These are phyloP conservation scores for Stachybotrys echinatus DNA, from an alignment of 2,329 filamentous ascomycete species.

Conservation along the genomic window DNA sequence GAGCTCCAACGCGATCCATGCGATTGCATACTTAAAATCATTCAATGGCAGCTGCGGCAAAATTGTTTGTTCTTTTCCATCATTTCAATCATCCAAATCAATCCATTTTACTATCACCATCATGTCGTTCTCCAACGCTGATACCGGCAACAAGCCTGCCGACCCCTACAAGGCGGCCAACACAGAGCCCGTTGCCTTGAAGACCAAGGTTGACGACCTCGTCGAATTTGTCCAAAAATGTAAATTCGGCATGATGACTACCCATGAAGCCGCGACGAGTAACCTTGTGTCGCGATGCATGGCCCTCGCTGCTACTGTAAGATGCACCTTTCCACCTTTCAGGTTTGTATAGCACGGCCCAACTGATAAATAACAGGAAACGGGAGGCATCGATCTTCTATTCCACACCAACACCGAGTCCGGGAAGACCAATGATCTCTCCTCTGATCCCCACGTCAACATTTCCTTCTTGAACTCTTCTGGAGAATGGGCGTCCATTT, in stretches of 20 bases:
- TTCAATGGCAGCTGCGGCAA: background rate
- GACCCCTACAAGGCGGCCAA: slow-evolving; percentile 79
- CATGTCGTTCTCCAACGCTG: slow-evolving; percentile 48
- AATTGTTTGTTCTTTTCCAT: background rate
- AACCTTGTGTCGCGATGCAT: slow-evolving; percentile 77
- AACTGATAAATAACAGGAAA: slow-evolving; percentile 49
- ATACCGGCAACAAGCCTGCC: slow-evolving; percentile 55
- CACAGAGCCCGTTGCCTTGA: slow-evolving; percentile 56
- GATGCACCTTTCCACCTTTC: too few species aligned
- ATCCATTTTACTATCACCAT: slow-evolving; percentile 18
- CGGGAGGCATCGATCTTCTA: slow-evolving; percentile 72
- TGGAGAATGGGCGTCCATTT: slow-evolving; percentile 83
- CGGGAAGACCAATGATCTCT: slow-evolving; percentile 78
- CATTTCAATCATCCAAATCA: background rate
- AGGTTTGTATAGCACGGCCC: background rate
- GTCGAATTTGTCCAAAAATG: slow-evolving; percentile 61
- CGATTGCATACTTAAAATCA: background rate
- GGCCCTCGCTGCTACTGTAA: slow-evolving; percentile 74
- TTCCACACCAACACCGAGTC: slow-evolving; percentile 92
- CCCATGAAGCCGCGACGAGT: slow-evolving; percentile 58
- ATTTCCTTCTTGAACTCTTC: slow-evolving; percentile 71
- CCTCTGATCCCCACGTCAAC: slow-evolving; percentile 69
- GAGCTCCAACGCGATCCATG: background rate
- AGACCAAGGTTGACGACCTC: slow-evolving; percentile 73
- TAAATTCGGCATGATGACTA: slow-evolving; percentile 91